Evolutionary conservation across 371 early-diverging fungal genomes (phyloP).

Genomic region (Saksenaea oblongispora): DNA sequence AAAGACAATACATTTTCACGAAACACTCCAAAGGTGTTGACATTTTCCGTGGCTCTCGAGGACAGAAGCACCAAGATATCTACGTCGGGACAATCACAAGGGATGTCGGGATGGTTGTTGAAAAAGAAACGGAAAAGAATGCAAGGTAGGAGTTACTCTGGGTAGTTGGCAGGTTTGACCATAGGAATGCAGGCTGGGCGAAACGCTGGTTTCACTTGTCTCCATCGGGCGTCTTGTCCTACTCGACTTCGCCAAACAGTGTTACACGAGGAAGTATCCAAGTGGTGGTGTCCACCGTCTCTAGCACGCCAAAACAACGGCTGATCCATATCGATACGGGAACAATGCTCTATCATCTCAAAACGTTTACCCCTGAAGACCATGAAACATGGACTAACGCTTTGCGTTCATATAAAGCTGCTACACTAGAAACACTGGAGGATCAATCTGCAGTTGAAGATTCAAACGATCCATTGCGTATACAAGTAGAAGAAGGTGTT

Average conservation of each 20-base stretch:
- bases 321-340: conserved; percentile 87
- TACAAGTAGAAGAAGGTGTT: not conserved
- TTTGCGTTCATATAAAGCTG: conserved; percentile 25
- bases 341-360: conserved; percentile 75
- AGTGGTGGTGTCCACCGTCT: conserved; percentile 62
- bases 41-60: conserved; percentile 68
- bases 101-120: conserved; percentile 70
- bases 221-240: conserved; percentile 61
- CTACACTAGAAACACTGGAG: not conserved
- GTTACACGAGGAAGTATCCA: conserved; percentile 79
- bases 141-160: conserved; percentile 57
- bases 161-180: not conserved
- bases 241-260: conserved; percentile 60
- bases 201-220: conserved; percentile 71
- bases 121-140: conserved; percentile 64
- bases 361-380: conserved; percentile 63
- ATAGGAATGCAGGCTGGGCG: conserved; percentile 63
- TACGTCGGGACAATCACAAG: conserved; percentile 16
- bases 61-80: conserved; percentile 22
- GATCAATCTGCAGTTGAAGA: not conserved
- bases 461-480: not conserved
- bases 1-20: conserved; percentile 86
- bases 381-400: conserved; percentile 64
- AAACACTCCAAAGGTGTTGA: conserved; percentile 88
- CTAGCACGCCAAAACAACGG: conserved; percentile 61